A percentile compares a stretch with the other conserved stretches of the same genome.
These are phyloP conservation scores for Avicennia marina DNA, from an alignment of 257 asterid species.

Conservation along the genomic window DNA sequence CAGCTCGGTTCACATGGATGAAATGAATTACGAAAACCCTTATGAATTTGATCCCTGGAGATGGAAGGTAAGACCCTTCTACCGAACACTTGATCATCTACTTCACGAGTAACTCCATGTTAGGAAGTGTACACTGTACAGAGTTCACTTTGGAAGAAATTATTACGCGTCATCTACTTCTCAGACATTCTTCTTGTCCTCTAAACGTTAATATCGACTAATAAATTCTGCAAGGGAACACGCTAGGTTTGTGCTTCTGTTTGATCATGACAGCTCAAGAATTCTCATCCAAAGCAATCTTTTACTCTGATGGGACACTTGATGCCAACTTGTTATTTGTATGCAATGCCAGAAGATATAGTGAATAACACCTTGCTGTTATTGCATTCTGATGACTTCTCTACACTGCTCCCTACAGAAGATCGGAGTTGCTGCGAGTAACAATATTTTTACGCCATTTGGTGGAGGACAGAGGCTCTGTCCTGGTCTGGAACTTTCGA, in stretches of 20 bases:
- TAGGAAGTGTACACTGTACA: neutral
- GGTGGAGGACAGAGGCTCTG: constrained; percentile 99
- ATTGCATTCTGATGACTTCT: neutral
- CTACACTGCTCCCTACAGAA: constrained; percentile 30
- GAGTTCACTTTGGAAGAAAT: neutral
- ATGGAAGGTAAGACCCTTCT: constrained; percentile 61
- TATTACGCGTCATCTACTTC: neutral
- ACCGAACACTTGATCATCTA: neutral
- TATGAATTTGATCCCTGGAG: constrained; percentile 86
- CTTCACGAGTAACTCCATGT: neutral
- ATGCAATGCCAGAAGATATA: neutral
- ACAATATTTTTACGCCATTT: constrained; percentile 75
- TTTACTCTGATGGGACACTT: constrained; percentile 1
- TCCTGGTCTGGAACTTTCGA: constrained; percentile 87
- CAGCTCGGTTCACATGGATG: constrained; percentile 89
- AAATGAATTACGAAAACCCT: constrained; percentile 64
- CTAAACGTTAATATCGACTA: neutral
- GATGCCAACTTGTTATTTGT: neutral
- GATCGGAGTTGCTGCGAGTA: constrained; percentile 34
- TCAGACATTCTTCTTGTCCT: constrained; percentile 6
- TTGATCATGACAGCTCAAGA: neutral
- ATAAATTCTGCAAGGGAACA: neutral
- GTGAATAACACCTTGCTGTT: neutral
- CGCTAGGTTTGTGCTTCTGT: neutral
- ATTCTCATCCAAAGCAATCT: neutral